phyloP scores from a whole-genome alignment of 106 monocot species.

The Allium cepa region DNA sequence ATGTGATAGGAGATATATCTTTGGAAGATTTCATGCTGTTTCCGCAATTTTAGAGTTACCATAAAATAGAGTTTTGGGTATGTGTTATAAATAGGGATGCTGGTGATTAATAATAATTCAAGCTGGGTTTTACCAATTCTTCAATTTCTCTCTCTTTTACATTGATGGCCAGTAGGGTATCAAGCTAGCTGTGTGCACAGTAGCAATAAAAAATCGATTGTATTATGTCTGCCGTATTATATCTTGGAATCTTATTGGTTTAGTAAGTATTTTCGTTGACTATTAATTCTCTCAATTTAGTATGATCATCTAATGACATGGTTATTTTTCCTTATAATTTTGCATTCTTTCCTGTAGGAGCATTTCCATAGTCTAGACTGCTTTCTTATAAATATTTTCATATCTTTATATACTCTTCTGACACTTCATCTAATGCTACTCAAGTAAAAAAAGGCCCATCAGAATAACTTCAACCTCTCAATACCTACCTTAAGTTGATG shows the following conservation, averaged over 20 bases:
- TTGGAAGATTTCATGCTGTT: too few relatives aligned
- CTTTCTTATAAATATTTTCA: slow-evolving; percentile 75
- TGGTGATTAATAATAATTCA: too few relatives aligned
- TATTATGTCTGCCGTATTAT: slow-evolving; percentile 50
- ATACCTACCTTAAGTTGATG: too few relatives aligned
- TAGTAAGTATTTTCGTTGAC: slow-evolving; percentile 34
- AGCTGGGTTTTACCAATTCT: too few relatives aligned
- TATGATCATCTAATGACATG: slow-evolving; percentile 1
- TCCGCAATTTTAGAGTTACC: too few relatives aligned
- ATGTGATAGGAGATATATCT: too few relatives aligned
- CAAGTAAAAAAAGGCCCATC: slow-evolving; percentile 38
- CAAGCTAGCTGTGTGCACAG: slow-evolving; percentile 91
- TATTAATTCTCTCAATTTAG: background rate
- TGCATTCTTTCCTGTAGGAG: slow-evolving; percentile 38
- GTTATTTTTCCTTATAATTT: background rate
- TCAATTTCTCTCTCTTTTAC: too few relatives aligned
- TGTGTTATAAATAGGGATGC: too few relatives aligned
- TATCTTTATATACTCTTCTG: too few relatives aligned
- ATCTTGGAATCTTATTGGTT: slow-evolving; percentile 85
- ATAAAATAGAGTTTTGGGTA: too few relatives aligned
- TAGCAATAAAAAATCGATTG: slow-evolving; percentile 74
- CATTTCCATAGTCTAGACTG: slow-evolving; percentile 85
- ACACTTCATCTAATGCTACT: slow-evolving; percentile 75
- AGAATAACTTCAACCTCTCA: too few relatives aligned
- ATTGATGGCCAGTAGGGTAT: slow-evolving; percentile 42